Base-by-base conservation (phyloP, 2,329 filamentous ascomycete genomes). In the Cladorrhinum sp. region DNA sequence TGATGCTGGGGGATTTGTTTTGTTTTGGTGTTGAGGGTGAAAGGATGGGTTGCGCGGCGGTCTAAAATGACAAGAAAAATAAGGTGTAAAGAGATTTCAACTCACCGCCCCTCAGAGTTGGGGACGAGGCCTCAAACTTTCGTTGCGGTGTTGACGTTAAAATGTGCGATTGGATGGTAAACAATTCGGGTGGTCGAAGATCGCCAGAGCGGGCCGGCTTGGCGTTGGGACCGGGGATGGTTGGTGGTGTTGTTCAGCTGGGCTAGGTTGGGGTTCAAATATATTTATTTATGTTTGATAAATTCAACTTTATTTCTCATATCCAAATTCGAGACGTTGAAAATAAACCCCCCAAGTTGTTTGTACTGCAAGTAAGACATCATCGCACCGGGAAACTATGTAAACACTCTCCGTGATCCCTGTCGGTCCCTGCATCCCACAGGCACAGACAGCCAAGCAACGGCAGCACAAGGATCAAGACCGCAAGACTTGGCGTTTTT, bases 371-470 rank as follows among this genome's bases (percentile, higher is more conserved):
- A 14, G n/a, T 46, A 46, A 36, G 12, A 36, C 33, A 36, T 3
- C 42, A 46, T 46, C n/a, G 42, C 3, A 18, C 18, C 16, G 42
- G 16, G n/a, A 20, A 20, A 46, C 3, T 18, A 20, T 18, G 2
- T 21, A 18, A 7, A 12, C 14, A n/a, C 36, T 42, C 4, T 42
- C 16, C 36, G 14, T 42, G 18, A 59, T 36, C 59, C 59, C 55
- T 61, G 59, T 33, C 24, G 23, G 50, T 55, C 51, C 59, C 59
- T 60, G 55, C 60, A 59, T 30, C 23, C 39, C 6, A 14, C 23
- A 16, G 20, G 36, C 28, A 50, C 20, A 59, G 33, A 50, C 57
- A 46, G 10, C 18, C 26, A 30, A 30, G 26, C 26, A 28, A 39
- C 53, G 53, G 16, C 30, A n/a, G n/a, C n/a, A n/a, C 26, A 54